Conservation (phyloP, 352 stramenopile genomes). For the Pythium utonaiense region DNA sequence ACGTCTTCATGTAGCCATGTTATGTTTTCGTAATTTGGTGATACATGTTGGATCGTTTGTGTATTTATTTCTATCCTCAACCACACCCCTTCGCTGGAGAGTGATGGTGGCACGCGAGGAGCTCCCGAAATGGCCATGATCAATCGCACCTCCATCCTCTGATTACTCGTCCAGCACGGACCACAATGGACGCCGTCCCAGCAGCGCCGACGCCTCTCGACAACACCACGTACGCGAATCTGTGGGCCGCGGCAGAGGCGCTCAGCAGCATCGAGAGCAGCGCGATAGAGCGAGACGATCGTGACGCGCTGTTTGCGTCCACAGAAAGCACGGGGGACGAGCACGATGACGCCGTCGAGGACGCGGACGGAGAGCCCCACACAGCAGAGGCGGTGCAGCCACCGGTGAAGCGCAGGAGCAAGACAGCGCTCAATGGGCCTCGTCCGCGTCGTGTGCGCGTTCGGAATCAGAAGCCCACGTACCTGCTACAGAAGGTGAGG, state of each 20-base stretch:
- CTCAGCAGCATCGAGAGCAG: not conserved
- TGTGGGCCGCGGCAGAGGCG: not conserved
- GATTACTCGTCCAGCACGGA: too few relatives aligned
- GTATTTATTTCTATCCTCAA: not conserved
- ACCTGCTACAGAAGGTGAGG: constrained; percentile 15
- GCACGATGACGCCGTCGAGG: not conserved
- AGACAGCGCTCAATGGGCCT: not conserved
- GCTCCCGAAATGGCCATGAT: too few relatives aligned
- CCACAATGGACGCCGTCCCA: not conserved
- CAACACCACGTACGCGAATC: not conserved
- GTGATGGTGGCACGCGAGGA: not conserved
- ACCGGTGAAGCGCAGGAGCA: not conserved
- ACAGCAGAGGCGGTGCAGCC: not conserved
- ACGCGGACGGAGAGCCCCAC: not conserved
- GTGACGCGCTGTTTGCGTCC: not conserved
- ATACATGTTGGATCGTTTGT: not conserved
- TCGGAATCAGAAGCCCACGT: constrained; percentile 7
- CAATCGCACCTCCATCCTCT: too few relatives aligned
- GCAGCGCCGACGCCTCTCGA: not conserved
- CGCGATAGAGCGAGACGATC: not conserved
- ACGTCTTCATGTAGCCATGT: constrained; percentile 9
- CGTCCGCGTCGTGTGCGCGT: not conserved
- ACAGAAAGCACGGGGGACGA: not conserved
- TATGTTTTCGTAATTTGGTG: not conserved
- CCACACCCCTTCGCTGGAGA: too few relatives aligned